A percentile compares a stretch with the other conserved stretches of the same genome.
phyloP scores from a whole-genome alignment of 2,329 filamentous ascomycete genomes.

The Phaeophleospora eucalypticola region DNA sequence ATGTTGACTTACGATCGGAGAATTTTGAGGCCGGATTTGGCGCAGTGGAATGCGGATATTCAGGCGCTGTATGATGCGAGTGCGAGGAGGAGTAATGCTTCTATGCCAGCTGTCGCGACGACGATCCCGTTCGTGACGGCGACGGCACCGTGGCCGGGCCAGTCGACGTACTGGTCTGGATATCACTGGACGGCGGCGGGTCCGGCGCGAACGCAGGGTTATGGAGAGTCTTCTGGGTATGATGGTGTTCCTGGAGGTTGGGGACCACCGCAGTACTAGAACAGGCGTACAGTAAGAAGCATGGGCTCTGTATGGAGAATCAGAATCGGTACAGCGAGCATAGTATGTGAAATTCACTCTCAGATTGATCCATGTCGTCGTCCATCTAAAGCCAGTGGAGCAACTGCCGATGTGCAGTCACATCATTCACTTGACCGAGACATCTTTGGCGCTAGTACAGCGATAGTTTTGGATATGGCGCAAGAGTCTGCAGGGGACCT shows the following conservation, averaged over 20 bases:
- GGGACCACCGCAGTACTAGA: not conserved
- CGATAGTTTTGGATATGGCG: no score
- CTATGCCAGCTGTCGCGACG: conserved; percentile 5
- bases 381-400: no score
- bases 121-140: conserved; percentile 3
- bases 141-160: conserved; percentile 12
- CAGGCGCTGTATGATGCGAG: conserved; percentile 56
- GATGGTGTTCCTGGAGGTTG: conserved; percentile 15
- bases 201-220: conserved; percentile 13
- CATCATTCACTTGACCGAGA: no score
- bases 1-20: conserved; percentile 61
- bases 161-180: conserved; percentile 6
- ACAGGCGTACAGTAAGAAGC: no score
- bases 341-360: no score
- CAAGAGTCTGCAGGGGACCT: no score
- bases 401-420: no score
- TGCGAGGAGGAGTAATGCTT: conserved; percentile 19
- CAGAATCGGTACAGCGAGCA: no score
- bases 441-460: no score
- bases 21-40: conserved; percentile 45
- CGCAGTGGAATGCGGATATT: conserved; percentile 60
- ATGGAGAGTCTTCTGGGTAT: conserved; percentile 11
- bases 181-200: conserved; percentile 18
- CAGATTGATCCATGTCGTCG: no score
- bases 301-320: no score